Evolutionary conservation across 768 basidiomycete genomes (phyloP).

Genomic region (Mycena vitilis): DNA sequence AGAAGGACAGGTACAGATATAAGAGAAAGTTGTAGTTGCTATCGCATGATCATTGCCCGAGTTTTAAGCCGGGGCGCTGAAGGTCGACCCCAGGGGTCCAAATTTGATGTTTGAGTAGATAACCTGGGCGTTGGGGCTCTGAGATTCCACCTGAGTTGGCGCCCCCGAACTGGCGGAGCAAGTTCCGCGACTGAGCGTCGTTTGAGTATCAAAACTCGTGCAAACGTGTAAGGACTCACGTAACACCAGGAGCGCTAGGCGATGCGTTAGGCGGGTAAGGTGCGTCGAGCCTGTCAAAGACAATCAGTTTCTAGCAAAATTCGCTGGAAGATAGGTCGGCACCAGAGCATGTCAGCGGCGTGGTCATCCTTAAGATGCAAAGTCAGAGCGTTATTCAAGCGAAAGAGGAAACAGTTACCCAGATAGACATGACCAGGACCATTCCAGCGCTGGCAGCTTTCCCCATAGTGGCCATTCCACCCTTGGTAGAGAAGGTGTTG

Average conservation of each 20-base stretch:
- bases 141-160: neutral
- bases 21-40: too few relatives aligned
- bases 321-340: too few relatives aligned
- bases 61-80: neutral
- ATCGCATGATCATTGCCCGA: too few relatives aligned
- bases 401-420: neutral
- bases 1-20: too few relatives aligned
- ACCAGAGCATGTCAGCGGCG: constrained; percentile 4
- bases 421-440: neutral
- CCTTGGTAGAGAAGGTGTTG: constrained; percentile 48
- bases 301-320: too few relatives aligned
- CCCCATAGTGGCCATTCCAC: constrained; percentile 44
- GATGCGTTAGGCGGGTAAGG: neutral
- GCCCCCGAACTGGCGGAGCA: constrained; percentile 4
- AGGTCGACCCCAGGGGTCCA: constrained; percentile 8
- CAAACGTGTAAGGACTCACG: neutral
- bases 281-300: neutral
- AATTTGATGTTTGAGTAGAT: constrained; percentile 14
- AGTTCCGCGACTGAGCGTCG: neutral
- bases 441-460: neutral
- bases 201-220: neutral
- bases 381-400: neutral
- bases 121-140: constrained; percentile 7
- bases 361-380: neutral
- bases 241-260: neutral